Evolutionary conservation across 352 stramenopile genomes (phyloP), one percentile per base, ranked within the genome.

Genomic region (Pythium scleroteichum): DNA sequence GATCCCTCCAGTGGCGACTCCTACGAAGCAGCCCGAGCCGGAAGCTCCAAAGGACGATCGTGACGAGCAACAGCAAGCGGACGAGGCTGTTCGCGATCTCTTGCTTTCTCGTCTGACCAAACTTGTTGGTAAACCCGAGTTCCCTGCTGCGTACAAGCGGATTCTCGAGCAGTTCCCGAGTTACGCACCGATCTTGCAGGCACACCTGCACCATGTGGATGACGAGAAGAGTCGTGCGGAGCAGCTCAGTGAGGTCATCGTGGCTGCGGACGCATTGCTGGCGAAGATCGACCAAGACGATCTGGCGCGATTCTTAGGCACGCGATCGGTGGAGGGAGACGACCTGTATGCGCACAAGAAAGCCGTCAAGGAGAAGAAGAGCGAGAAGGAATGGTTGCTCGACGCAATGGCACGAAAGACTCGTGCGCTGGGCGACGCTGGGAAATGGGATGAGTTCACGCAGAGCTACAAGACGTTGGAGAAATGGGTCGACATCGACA

Each of bases 71-170:
- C 67, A 79, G 33, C 60, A 82, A 29, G 75, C 78, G 6, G 71
- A 85, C 17, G 83, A 92, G 42, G 83, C 83, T 10, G 73, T 92
- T n/a, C 83, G 83, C 19, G 76, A 90, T 35, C 29, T 92, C 44
- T 56, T 90, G 35, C 63, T 90, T 0, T 71, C 73, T 27, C 73
- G 80, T 6, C 66, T 85, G 24, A 79, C 59, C 5, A 90, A 88
- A 59, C 57, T 92, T 22, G 52, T 71, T 10, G 80, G 83, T 33
- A 92, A 88, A 56, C 66, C 73, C 17, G 67, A 73, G 7, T 92
- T 92, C 56, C 1, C 73, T n/a, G 35, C 65, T 2, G 72, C 76
- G 16, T 89, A 71, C 71, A 59, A 81, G 26, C 70, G 70, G 2
- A 71, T 92, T 3, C 42, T 63, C 2, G 73, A 69, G 17, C 67